phyloP scores from a whole-genome alignment of 2,329 filamentous ascomycete genomes.

The Colletotrichum falcatum region DNA sequence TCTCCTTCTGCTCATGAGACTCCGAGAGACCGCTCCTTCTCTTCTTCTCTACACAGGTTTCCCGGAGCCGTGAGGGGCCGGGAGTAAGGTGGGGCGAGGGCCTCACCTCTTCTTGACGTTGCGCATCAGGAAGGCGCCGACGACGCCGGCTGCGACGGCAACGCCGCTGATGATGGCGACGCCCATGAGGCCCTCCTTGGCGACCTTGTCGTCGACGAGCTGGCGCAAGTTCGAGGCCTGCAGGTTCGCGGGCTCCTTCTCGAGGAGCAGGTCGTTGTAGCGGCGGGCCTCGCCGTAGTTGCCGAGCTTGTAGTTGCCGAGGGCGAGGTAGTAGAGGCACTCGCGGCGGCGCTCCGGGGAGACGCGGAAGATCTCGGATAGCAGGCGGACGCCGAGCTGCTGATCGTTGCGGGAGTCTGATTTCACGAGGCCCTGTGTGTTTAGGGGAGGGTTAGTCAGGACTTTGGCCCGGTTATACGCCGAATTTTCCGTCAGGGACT shows the following conservation, averaged over 20 bases:
- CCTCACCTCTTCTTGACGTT: constrained; percentile 73
- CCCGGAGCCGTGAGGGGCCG: too few relatives aligned
- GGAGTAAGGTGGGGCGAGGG: too few relatives aligned
- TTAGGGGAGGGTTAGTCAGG: too few relatives aligned
- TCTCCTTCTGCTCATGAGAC: background rate
- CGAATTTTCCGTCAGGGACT: background rate
- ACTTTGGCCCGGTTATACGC: too few relatives aligned
- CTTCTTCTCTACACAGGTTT: background rate
- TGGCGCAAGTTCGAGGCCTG: constrained; percentile 88
- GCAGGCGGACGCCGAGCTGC: constrained; percentile 91
- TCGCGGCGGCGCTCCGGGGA: constrained; percentile 94
- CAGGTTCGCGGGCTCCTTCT: constrained; percentile 91
- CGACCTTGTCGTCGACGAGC: constrained; percentile 95
- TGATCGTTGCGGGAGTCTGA: constrained; percentile 86
- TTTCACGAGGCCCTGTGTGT: constrained; percentile 87
- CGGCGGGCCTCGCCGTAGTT: constrained; percentile 95
- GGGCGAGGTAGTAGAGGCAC: constrained; percentile 97
- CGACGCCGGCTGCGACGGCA: constrained; percentile 91
- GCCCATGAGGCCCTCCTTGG: constrained; percentile 92
- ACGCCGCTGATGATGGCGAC: constrained; percentile 95
- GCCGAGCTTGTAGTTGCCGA: constrained; percentile 98
- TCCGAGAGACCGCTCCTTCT: background rate
- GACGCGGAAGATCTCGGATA: constrained; percentile 96
- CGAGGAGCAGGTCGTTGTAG: constrained; percentile 93
- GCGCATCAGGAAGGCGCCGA: constrained; percentile 87